Percentiles rank a stretch among this genome's conserved stretches.
Evolutionary conservation across 495 filamentous ascomycete genomes (phyloP).

Genomic region (Mycothermus thermophilus): DNA sequence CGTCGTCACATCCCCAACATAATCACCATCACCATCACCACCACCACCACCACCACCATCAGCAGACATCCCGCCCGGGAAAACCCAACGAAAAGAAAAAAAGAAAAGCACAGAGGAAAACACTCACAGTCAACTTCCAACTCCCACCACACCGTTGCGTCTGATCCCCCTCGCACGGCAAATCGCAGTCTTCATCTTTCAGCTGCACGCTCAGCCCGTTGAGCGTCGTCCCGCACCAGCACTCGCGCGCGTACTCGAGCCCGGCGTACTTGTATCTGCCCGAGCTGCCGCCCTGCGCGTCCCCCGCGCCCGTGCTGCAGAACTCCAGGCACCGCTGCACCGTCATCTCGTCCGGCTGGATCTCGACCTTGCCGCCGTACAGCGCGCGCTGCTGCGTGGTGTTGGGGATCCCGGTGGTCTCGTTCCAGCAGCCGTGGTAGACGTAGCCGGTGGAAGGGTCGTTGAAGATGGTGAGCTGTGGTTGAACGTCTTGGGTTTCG

Average conservation of each 20-base stretch:
- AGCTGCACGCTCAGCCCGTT: constrained; percentile 19
- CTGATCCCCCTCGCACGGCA: constrained; percentile 31
- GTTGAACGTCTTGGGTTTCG: no score
- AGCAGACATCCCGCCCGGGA: no score
- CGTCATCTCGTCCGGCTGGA: constrained; percentile 24
- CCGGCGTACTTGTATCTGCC: constrained; percentile 27
- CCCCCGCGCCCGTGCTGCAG: constrained; percentile 16
- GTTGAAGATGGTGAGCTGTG: constrained; percentile 2
- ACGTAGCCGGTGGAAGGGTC: constrained; percentile 10
- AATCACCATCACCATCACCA: no score
- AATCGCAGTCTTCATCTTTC: constrained; percentile 25
- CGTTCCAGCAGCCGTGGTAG: constrained; percentile 39
- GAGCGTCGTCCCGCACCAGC: constrained; percentile 33
- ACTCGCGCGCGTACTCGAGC: constrained; percentile 38
- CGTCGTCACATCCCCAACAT: no score
- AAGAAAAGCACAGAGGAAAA: no score
- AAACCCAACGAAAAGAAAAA: no score
- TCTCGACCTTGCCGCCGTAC: constrained; percentile 18
- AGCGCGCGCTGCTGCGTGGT: constrained; percentile 20
- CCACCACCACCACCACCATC: no score
- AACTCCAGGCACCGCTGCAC: constrained; percentile 28
- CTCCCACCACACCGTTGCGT: constrained; percentile 32
- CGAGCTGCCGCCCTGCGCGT: not conserved
- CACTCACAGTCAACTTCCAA: constrained; percentile 23
- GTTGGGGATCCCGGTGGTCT: constrained; percentile 25